Evolutionary conservation across 805 yeast species (phyloP).

Genomic region (Zygoascus ofunaensis): DNA sequence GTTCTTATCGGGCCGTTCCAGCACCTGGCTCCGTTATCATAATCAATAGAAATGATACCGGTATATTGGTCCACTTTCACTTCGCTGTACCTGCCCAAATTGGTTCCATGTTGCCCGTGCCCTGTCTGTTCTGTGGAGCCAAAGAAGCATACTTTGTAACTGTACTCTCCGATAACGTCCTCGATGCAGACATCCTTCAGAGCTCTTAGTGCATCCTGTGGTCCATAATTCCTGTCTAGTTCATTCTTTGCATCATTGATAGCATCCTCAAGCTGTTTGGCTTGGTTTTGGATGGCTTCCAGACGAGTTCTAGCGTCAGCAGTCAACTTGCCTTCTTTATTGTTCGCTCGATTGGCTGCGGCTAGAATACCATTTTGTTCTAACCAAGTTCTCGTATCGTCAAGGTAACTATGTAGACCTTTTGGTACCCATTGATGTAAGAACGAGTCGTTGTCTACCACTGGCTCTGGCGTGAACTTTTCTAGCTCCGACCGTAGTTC

Average conservation of each 20-base stretch:
- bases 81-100: constrained; percentile 40
- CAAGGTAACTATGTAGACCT: neutral
- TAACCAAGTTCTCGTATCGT: constrained; percentile 9
- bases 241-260: constrained; percentile 16
- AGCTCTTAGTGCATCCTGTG: constrained; percentile 55
- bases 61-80: constrained; percentile 19
- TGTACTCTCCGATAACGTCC: constrained; percentile 56
- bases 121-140: constrained; percentile 51
- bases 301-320: constrained; percentile 13
- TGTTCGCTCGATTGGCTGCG: neutral
- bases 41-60: constrained; percentile 33
- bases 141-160: constrained; percentile 51
- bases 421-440: constrained; percentile 3
- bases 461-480: constrained; percentile 4
- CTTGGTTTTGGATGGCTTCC: constrained; percentile 11
- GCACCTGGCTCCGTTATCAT: constrained; percentile 62
- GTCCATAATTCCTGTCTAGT: constrained; percentile 39
- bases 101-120: constrained; percentile 34
- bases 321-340: neutral
- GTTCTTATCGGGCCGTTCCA: constrained; percentile 92
- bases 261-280: constrained; percentile 13
- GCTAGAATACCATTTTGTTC: constrained; percentile 15
- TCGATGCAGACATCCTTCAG: constrained; percentile 40
- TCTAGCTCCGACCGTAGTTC: constrained; percentile 7
- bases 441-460: neutral